Conservation (phyloP, 495 filamentous ascomycete genomes). For the Coniosporium apollinis region DNA sequence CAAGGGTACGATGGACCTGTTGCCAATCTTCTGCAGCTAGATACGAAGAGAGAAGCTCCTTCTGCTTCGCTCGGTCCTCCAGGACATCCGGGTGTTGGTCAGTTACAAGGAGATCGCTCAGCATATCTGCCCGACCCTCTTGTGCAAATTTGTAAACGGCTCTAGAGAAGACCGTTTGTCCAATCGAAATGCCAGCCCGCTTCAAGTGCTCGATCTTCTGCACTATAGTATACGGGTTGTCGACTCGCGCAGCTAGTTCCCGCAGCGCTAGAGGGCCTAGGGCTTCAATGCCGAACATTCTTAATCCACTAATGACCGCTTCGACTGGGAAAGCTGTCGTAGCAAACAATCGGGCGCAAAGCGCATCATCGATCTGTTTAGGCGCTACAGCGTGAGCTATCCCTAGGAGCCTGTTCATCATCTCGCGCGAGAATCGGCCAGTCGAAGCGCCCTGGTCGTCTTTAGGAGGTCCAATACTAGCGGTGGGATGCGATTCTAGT, state of each 20-base stretch:
- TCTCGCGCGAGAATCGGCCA: slow-evolving; percentile 1
- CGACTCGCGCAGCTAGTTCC: slow-evolving; percentile 47
- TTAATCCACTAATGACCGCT: slow-evolving; percentile 43
- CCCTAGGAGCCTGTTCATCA: slow-evolving; percentile 27
- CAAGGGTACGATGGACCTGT: slow-evolving; percentile 37
- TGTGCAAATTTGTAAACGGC: slow-evolving; percentile 40
- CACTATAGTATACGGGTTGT: slow-evolving; percentile 25
- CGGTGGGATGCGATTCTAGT: no score
- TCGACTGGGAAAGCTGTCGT: slow-evolving; percentile 50
- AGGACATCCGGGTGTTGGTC: slow-evolving; percentile 65
- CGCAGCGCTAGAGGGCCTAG: slow-evolving; percentile 60
- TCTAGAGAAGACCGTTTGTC: slow-evolving; percentile 38
- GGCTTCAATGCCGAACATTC: slow-evolving; percentile 42
- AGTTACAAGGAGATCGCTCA: slow-evolving; percentile 42
- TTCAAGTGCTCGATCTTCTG: slow-evolving; percentile 39
- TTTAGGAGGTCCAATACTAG: slow-evolving; percentile 24
- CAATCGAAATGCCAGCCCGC: slow-evolving; percentile 39
- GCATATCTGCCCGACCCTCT: slow-evolving; percentile 35
- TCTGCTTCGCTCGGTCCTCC: slow-evolving; percentile 44
- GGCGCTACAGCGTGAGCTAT: slow-evolving; percentile 29
- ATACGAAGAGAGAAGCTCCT: slow-evolving; percentile 35
- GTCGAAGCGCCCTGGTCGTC: no score
- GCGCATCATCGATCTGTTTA: slow-evolving; percentile 39
- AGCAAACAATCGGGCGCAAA: slow-evolving; percentile 57
- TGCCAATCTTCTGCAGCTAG: slow-evolving; percentile 32